Base-by-base conservation (phyloP, 2,329 filamentous ascomycete species). In the Pseudogymnoascus sp. region DNA sequence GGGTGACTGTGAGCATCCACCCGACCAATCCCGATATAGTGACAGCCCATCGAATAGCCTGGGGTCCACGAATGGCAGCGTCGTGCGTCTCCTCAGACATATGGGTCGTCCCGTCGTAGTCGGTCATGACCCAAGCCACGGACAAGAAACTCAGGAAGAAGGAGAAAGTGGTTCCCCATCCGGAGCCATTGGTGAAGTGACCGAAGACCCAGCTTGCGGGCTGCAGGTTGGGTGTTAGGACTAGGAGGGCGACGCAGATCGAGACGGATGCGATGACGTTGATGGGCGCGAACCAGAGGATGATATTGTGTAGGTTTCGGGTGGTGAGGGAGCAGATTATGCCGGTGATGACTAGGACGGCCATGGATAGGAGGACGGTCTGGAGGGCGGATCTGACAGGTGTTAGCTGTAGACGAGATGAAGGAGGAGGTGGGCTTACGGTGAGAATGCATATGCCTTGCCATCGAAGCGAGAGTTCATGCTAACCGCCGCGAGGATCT, bases 11-110 rank as follows among this genome's bases (percentile, higher is more conserved):
- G 39, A 87, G 74, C 68, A 86, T 76, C 80, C 81, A 85, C n/a
- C 84, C 84, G 8, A 86, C 76, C 3, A 79, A 66, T 0, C 83
- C 84, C 2, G 83, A 85, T 7, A 86, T 79, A 1, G 84, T 71
- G n/a, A 86, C 82, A 1, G 83, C 83, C 37, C 76, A 77, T 64
- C 79, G 74, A 63, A 87, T 88, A 4, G 85, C 84, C 14, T 82
- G 72, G 2, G 85, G 84, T 0, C 83, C 85, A 64, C 78, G 78
- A 60, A 83, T 77, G 2, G 83, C 83, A 6, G 85, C 84, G 69
- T 87, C 81, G 66, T 86, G 83, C 0, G 83, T 86, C 73, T 88
- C 84, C 75, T 87, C 85, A 2, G 83, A 85, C 80, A 88, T 86
- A 68, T 87, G 85, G 5, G 84, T 86, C 10, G 85, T 88, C 52